A percentile compares a stretch with the other conserved stretches of the same genome.
phyloP scores from a whole-genome alignment of 164 flowering plant species.

The Hamamelis virginiana region DNA sequence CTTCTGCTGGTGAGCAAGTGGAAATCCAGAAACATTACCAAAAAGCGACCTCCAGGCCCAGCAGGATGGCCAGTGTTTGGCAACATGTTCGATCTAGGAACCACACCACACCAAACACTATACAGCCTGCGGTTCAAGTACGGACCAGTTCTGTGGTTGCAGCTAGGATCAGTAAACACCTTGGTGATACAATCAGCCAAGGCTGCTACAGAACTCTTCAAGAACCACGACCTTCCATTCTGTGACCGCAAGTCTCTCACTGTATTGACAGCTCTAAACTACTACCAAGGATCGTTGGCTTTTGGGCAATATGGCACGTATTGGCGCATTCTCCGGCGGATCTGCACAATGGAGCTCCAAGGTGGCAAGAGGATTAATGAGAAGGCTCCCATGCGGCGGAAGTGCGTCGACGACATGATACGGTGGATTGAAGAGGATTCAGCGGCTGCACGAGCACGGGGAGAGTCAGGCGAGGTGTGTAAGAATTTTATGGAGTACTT shows the following conservation, averaged over 20 bases:
- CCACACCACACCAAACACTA: constrained; percentile 24
- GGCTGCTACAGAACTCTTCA: constrained; percentile 44
- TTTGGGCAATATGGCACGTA: constrained; percentile 33
- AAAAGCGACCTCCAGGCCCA: constrained; percentile 37
- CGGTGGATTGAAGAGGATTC: constrained; percentile 32
- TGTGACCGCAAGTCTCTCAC: constrained; percentile 32
- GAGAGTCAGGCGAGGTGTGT: background rate
- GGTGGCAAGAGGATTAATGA: constrained; percentile 38
- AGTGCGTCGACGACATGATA: constrained; percentile 38
- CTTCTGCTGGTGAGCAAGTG: no score
- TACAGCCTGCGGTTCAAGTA: constrained; percentile 6
- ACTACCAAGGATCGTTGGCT: constrained; percentile 32
- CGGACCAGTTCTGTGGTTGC: constrained; percentile 23
- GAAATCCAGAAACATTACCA: no score
- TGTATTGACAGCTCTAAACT: constrained; percentile 28
- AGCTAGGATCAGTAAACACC: constrained; percentile 25
- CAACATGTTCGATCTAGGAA: constrained; percentile 36
- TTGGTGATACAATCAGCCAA: constrained; percentile 34
- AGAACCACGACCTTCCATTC: constrained; percentile 43
- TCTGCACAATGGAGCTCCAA: constrained; percentile 37
- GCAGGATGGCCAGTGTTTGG: constrained; percentile 40
- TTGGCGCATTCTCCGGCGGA: constrained; percentile 42
- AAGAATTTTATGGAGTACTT: no score
- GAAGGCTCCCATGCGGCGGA: constrained; percentile 23
- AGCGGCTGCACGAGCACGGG: no score